Conservation (phyloP, 1,139 yeast species). For the Kurtzmaniella natalensis region DNA sequence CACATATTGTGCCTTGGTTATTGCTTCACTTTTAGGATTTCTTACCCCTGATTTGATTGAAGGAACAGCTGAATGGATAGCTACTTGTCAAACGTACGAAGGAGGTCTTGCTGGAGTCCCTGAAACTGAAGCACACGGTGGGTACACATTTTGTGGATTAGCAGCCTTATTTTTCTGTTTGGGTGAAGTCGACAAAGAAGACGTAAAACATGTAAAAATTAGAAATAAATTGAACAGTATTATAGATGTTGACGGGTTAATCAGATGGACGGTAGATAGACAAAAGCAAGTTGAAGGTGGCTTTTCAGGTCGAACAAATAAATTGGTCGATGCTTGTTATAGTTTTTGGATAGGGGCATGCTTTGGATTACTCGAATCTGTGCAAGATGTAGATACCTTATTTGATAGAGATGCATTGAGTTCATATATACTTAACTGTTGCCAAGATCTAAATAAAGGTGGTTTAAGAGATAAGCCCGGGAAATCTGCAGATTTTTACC, state of each 20-base stretch:
- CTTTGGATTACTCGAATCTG: conserved; percentile 57
- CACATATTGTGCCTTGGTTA: conserved; percentile 78
- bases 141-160: conserved; percentile 86
- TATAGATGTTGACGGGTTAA: conserved; percentile 38
- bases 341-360: conserved; percentile 93
- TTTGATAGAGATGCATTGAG: conserved; percentile 54
- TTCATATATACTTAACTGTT: conserved; percentile 67
- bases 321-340: conserved; percentile 94
- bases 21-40: conserved; percentile 64
- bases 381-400: conserved; percentile 28
- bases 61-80: conserved; percentile 58
- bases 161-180: conserved; percentile 58
- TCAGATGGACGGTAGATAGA: conserved; percentile 66
- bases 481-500: conserved; percentile 76
- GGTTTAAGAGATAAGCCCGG: conserved; percentile 92
- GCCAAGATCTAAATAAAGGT: conserved; percentile 58
- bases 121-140: conserved; percentile 92
- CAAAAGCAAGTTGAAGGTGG: conserved; percentile 81
- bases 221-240: conserved; percentile 13
- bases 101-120: conserved; percentile 93
- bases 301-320: conserved; percentile 83
- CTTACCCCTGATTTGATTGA: conserved; percentile 56
- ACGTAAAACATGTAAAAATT: no score
- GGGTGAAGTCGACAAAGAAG: no score
- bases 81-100: conserved; percentile 80